Evolutionary conservation across 2,329 filamentous ascomycete genomes (phyloP).

Genomic region (Verticillium isaacii): DNA sequence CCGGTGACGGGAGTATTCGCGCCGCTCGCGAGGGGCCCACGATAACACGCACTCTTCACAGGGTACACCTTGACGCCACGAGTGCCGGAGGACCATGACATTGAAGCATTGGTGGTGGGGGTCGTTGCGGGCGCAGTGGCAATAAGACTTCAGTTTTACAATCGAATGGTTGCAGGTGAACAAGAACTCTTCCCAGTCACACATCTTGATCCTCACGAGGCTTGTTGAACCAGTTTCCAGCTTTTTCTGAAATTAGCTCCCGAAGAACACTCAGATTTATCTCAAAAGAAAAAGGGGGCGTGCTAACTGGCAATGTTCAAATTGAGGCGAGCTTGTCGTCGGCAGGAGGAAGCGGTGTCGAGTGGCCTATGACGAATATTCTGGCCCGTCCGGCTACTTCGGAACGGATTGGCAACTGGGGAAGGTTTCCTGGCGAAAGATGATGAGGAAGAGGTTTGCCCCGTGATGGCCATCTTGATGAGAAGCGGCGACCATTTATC

Average conservation of each 20-base stretch:
- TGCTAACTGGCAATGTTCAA: too few relatives aligned
- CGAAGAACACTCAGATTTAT: too few relatives aligned
- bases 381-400: too few relatives aligned
- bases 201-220: constrained; percentile 45
- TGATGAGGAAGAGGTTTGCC: too few relatives aligned
- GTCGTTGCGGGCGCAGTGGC: constrained; percentile 71
- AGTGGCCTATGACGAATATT: too few relatives aligned
- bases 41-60: constrained; percentile 42
- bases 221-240: neutral
- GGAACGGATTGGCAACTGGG: too few relatives aligned
- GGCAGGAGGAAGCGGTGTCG: too few relatives aligned
- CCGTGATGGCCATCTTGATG: too few relatives aligned
- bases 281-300: too few relatives aligned
- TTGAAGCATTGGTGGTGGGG: constrained; percentile 64
- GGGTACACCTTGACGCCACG: constrained; percentile 49
- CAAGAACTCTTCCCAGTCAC: constrained; percentile 64
- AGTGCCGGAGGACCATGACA: constrained; percentile 59
- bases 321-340: too few relatives aligned
- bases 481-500: too few relatives aligned
- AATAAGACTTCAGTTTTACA: constrained; percentile 60
- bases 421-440: too few relatives aligned
- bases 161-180: constrained; percentile 61
- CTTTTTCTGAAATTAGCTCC: neutral
- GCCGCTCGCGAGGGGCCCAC: neutral
- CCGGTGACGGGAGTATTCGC: neutral